These are phyloP conservation scores for Anthracocystis setariae DNA, from an alignment of 1,284 basidiomycete genomes.

Conservation along the genomic window DNA sequence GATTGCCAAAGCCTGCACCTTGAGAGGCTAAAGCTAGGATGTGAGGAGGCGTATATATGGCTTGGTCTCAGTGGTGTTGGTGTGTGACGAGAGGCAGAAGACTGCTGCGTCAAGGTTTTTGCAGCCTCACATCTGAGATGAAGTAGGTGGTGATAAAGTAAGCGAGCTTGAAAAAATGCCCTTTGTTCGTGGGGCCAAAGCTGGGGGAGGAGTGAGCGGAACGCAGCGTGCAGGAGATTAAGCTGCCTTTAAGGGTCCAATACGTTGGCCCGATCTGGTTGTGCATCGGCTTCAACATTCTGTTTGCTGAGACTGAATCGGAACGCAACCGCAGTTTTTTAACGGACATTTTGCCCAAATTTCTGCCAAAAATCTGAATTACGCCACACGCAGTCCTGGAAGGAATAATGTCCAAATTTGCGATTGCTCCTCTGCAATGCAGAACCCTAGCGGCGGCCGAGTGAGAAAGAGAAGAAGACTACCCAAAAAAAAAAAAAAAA, in stretches of 20 bases:
- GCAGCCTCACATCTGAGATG: too few species aligned
- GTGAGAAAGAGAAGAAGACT: slow-evolving; percentile 9
- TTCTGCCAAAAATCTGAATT: too few species aligned
- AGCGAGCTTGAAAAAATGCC: too few species aligned
- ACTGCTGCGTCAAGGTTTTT: too few species aligned
- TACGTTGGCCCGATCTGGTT: too few species aligned
- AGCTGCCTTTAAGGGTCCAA: slow-evolving; percentile 8
- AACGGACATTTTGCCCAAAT: not conserved
- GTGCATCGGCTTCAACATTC: not conserved
- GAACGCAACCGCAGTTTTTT: slow-evolving; percentile 10
- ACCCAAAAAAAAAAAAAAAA: slow-evolving; percentile 2
- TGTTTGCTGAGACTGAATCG: not conserved
- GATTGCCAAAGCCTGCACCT: not conserved
- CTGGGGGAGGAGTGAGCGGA: too few species aligned
- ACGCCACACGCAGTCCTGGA: slow-evolving; percentile 12
- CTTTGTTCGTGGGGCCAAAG: not conserved
- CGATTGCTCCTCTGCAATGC: not conserved
- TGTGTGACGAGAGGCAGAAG: too few species aligned
- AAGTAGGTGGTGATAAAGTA: not conserved
- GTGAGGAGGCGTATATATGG: not conserved
- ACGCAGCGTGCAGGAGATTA: not conserved
- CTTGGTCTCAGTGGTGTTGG: too few species aligned
- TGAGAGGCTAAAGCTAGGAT: not conserved
- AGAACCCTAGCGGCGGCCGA: slow-evolving; percentile 14
- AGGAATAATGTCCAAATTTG: not conserved